Conservation (phyloP, 202 grass and related monocot species). For the Digitaria exilis region DNA sequence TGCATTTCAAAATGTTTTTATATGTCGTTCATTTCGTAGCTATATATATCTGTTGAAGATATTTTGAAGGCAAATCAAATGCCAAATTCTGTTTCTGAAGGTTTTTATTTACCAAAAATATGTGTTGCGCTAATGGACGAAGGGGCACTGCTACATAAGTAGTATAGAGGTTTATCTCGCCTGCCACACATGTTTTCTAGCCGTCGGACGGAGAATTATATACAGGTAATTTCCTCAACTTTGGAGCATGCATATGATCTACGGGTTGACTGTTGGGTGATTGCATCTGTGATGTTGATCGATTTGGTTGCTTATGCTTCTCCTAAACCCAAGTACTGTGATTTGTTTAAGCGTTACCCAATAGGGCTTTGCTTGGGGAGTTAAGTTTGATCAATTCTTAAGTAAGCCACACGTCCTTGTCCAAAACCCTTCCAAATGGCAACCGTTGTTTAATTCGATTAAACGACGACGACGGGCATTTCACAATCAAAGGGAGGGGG, state of each 20-base stretch:
- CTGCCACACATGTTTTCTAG: not conserved
- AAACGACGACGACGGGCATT: not conserved
- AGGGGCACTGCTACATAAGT: not conserved
- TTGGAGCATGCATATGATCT: not conserved
- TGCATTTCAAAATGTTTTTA: not conserved
- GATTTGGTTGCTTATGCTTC: not conserved
- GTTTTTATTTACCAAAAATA: not conserved
- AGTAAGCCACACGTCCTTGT: slow-evolving; percentile 13
- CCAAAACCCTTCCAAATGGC: slow-evolving; percentile 43
- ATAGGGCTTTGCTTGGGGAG: not conserved
- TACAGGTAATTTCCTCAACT: not conserved
- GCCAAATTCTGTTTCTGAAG: not conserved
- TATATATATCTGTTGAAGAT: not conserved
- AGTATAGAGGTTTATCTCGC: not conserved
- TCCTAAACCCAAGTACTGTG: not conserved
- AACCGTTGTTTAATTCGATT: not conserved
- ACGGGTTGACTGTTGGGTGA: not conserved
- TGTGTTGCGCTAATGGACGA: not conserved
- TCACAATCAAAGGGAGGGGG: too few relatives aligned
- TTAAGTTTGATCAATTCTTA: slow-evolving; percentile 17
- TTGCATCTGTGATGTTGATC: not conserved
- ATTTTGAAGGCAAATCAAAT: not conserved
- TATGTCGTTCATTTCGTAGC: not conserved
- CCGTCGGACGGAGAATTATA: not conserved
- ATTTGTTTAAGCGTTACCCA: not conserved